Conservation (phyloP, 2,329 filamentous ascomycete genomes). For the Calycina herbarum region DNA sequence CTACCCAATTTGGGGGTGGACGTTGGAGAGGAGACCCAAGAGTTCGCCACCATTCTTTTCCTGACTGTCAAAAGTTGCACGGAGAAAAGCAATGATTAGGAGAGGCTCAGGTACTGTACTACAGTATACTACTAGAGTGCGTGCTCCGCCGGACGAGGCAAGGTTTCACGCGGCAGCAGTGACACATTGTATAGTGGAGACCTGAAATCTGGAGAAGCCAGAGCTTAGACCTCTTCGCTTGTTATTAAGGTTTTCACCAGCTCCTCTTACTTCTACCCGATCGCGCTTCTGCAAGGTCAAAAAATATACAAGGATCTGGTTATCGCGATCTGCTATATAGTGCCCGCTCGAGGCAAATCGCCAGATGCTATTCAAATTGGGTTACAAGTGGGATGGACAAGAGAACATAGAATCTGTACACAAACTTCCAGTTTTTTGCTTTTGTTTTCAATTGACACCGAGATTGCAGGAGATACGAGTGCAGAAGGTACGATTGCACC, state of each 20-base stretch:
- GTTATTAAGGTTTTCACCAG: conserved; percentile 1
- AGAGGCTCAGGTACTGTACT: too few species aligned
- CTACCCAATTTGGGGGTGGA: too few species aligned
- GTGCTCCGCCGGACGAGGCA: background rate
- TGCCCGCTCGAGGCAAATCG: background rate
- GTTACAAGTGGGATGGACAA: background rate
- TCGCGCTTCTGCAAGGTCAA: background rate
- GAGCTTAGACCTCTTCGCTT: background rate
- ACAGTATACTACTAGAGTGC: too few species aligned
- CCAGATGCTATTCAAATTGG: background rate
- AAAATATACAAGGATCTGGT: background rate
- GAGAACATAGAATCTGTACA: too few species aligned
- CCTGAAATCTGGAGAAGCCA: background rate
- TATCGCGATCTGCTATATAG: background rate
- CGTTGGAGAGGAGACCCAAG: too few species aligned
- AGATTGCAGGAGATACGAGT: too few species aligned
- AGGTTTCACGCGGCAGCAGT: background rate
- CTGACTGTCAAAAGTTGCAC: too few species aligned
- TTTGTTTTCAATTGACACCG: too few species aligned
- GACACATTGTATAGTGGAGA: background rate
- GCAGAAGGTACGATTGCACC: too few species aligned
- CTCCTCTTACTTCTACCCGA: background rate
- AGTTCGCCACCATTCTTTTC: too few species aligned
- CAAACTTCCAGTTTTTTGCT: too few species aligned
- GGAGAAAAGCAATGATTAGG: too few species aligned